Percentiles rank a stretch among this genome's conserved stretches.
Conservation (phyloP, 2,329 filamentous ascomycete genomes). For the Didymella exigua region DNA sequence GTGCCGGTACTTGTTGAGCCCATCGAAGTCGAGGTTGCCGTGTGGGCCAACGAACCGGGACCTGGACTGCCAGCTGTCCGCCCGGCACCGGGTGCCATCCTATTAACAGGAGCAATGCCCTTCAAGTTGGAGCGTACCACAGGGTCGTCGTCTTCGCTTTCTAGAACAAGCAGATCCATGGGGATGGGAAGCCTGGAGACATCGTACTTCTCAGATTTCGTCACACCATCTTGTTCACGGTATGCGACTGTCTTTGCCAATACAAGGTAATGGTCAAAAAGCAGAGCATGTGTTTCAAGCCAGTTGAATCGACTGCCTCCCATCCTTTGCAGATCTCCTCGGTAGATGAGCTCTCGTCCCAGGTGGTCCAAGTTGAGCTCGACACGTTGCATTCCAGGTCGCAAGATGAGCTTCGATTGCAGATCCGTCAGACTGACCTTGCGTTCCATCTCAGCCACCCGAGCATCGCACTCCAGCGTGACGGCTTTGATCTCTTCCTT, state of each 20-base stretch:
- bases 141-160: constrained; percentile 90
- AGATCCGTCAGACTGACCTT: constrained; percentile 89
- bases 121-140: constrained; percentile 80
- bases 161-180: constrained; percentile 92
- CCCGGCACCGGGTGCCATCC: constrained; percentile 56
- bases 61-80: constrained; percentile 51
- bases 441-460: constrained; percentile 89
- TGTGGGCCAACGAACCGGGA: constrained; percentile 66
- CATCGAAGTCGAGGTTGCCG: constrained; percentile 68
- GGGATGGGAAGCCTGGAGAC: constrained; percentile 95
- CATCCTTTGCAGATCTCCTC: constrained; percentile 87
- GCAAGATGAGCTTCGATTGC: constrained; percentile 78
- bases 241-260: constrained; percentile 78
- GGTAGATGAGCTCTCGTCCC: constrained; percentile 86
- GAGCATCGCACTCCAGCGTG: constrained; percentile 86
- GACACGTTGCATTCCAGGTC: constrained; percentile 83
- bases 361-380: constrained; percentile 90
- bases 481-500: constrained; percentile 91
- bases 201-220: constrained; percentile 83
- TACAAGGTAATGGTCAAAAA: constrained; percentile 97
- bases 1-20: constrained; percentile 54
- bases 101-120: constrained; percentile 64
- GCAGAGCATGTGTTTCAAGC: constrained; percentile 89
- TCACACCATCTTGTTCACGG: constrained; percentile 70
- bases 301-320: constrained; percentile 88